Percentiles rank a stretch among this genome's conserved stretches.
These are phyloP conservation scores for Aspergillus haitiensis DNA, from an alignment of 495 filamentous ascomycete genomes.

Conservation along the genomic window DNA sequence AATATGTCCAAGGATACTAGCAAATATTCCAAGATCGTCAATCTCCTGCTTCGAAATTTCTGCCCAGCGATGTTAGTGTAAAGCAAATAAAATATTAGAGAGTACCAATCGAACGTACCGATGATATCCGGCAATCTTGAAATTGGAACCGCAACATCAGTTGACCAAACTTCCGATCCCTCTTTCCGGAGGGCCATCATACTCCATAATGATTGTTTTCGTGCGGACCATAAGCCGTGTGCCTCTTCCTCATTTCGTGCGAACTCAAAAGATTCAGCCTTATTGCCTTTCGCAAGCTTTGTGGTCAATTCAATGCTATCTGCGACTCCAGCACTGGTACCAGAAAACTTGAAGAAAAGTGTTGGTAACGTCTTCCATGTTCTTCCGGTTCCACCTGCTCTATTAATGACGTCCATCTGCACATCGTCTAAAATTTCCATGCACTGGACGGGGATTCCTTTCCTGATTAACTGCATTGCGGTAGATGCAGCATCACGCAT, in stretches of 20 bases:
- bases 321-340: constrained; percentile 71
- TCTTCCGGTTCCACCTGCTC: constrained; percentile 67
- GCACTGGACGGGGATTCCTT: constrained; percentile 80
- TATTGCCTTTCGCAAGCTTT: constrained; percentile 60
- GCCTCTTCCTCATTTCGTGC: constrained; percentile 67
- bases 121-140: constrained; percentile 86
- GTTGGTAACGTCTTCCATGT: constrained; percentile 79
- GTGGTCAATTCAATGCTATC: constrained; percentile 78
- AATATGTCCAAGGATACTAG: constrained; percentile 80
- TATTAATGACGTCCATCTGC: constrained; percentile 91
- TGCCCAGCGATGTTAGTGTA: constrained; percentile 25
- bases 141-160: constrained; percentile 88
- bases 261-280: constrained; percentile 74
- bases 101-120: constrained; percentile 36
- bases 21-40: constrained; percentile 80
- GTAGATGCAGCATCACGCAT: constrained; percentile 79
- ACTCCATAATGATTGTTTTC: constrained; percentile 83
- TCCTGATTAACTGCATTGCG: constrained; percentile 74
- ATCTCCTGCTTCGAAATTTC: constrained; percentile 88
- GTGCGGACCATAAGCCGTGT: constrained; percentile 78
- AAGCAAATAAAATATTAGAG: background rate
- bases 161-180: constrained; percentile 66
- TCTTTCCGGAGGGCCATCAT: constrained; percentile 53
- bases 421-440: constrained; percentile 93
- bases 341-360: constrained; percentile 92